Evolutionary conservation across 108 stramenopile species (phyloP), one percentile per base, ranked within the genome.

Genomic region (Aurantiochytrium sp.): DNA sequence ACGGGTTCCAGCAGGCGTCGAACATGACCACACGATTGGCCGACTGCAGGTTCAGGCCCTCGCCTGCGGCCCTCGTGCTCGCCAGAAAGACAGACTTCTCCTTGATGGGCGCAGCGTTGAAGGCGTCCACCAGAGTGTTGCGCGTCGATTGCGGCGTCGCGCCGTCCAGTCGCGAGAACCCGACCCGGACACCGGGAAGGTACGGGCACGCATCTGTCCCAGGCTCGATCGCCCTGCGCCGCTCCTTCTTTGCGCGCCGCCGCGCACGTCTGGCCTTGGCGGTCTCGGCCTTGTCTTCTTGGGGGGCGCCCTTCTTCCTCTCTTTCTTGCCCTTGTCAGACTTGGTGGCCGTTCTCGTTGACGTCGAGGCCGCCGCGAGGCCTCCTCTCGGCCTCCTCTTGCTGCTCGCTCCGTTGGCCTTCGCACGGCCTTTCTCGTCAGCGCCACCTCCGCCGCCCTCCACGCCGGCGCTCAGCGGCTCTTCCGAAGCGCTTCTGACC

Each of bases 1-100:
- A 86, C 4, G 88, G 88, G 53, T 85, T 88, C 85, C 81, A 88
- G 54, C 86, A 55, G 6, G 54, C 86, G 36, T 88, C 88, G 19
- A 85, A 88, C 37, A 88, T 81, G 85, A 88, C 85, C 4, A 88
- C 88, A 4, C 55, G 39, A 24, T 54, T 30, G 4, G 88, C 88
- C 52, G 48, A 37, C 48, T 54, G 54, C 4, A 88, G 31, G 55
- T 88, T 88, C 17, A 88, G n/a, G 8, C 88, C 88, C 19, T 86
- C 55, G 42, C 88, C 88, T 6, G 69, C 88, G 4, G 88, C 85
- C 17, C 34, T 34, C 10, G 54, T 85, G 59, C 54, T 55, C 17
- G 73, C n/a, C 27, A 88, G 85, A 19, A 87, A 37, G 1, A 65
- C 86, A 21, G 22, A 41, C 15, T 54, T 17, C n/a, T 30, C 54